Percentiles rank a stretch among this genome's conserved stretches.
Conservation (phyloP, 1,284 basidiomycete genomes). For the Ganoderma multipileum region DNA sequence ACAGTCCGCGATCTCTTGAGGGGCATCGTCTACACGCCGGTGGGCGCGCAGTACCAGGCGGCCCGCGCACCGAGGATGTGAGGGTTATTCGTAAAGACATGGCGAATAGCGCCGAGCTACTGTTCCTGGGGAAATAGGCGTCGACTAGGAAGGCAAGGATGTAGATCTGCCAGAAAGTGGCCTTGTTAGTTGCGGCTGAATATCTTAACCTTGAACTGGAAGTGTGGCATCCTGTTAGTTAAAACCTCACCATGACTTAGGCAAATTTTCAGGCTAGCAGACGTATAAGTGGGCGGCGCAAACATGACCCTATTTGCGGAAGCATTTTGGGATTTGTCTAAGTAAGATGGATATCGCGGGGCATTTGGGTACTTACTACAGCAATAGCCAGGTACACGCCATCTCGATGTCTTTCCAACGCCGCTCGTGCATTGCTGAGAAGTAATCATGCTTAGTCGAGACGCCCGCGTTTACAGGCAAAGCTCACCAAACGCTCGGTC, state of each 20-base stretch:
- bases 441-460: neutral
- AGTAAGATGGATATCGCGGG: neutral
- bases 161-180: neutral
- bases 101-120: neutral
- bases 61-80: neutral
- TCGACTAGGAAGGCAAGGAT: neutral
- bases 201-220: neutral
- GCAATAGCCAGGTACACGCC: neutral
- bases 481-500: neutral
- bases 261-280: too few species aligned
- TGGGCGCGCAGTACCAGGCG: neutral
- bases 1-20: neutral
- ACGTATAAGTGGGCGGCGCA: too few species aligned
- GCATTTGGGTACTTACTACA: neutral
- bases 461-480: neutral
- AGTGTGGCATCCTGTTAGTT: too few species aligned
- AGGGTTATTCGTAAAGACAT: neutral
- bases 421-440: neutral
- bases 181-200: neutral
- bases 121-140: neutral
- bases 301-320: too few species aligned
- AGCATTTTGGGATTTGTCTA: too few species aligned
- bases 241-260: too few species aligned
- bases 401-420: neutral
- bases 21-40: neutral